phyloP scores from a whole-genome alignment of 129 eudicot genomes.

The Silybum marianum region DNA sequence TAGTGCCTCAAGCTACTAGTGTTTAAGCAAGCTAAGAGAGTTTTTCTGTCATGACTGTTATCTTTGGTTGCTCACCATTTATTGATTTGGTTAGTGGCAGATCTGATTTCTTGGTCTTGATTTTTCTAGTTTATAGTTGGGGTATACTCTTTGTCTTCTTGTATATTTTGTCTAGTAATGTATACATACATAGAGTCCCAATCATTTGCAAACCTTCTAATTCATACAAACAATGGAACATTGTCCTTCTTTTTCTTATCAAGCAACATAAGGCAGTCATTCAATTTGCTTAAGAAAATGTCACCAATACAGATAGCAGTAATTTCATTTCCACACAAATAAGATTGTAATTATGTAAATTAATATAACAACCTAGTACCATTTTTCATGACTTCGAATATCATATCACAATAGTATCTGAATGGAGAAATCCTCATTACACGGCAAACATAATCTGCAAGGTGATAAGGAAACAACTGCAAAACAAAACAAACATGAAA shows the following conservation, averaged over 20 bases:
- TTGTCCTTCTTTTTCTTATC: background rate
- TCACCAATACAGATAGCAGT: background rate
- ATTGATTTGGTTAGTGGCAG: slow-evolving; percentile 1
- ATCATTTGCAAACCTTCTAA: background rate
- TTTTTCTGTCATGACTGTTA: background rate
- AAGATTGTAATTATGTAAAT: background rate
- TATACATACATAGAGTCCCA: slow-evolving; percentile 3
- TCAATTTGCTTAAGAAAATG: background rate
- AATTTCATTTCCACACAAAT: slow-evolving; percentile 5
- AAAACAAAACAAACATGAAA: slow-evolving; percentile 22
- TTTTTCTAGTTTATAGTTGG: slow-evolving; percentile 1
- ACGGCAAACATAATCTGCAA: slow-evolving; percentile 94
- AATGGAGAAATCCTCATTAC: slow-evolving; percentile 97
- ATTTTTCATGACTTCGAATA: slow-evolving; percentile 97
- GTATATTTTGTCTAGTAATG: background rate
- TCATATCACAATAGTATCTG: slow-evolving; percentile 96
- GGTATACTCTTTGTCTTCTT: background rate
- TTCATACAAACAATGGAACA: background rate
- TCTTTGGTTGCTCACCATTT: background rate
- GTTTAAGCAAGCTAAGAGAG: background rate
- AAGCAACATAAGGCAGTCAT: background rate
- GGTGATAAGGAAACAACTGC: slow-evolving; percentile 99
- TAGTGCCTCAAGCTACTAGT: background rate
- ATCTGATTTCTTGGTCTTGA: background rate
- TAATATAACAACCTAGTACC: slow-evolving; percentile 54